phyloP scores from a whole-genome alignment of 192 early-diverging fungal genomes.

The Coemansia sp. region DNA sequence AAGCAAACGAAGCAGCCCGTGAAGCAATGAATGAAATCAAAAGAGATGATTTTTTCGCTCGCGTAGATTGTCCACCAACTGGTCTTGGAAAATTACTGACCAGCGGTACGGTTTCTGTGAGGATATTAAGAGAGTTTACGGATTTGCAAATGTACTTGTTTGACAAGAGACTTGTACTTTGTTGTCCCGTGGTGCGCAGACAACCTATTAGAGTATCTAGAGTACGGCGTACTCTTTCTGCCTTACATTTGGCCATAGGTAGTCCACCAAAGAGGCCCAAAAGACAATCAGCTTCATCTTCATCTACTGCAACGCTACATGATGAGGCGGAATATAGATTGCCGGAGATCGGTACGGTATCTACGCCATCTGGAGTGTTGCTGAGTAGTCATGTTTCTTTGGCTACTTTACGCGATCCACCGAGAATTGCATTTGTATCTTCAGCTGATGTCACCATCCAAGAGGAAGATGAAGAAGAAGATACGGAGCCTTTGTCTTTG shows the following conservation, averaged over 20 bases:
- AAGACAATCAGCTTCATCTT: conserved; percentile 18
- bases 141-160: conserved; percentile 35
- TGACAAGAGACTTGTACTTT: conserved; percentile 21
- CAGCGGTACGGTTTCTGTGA: conserved; percentile 18
- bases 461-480: background rate
- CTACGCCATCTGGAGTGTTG: conserved; percentile 10
- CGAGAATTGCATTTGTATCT: conserved; percentile 24
- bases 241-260: conserved; percentile 27
- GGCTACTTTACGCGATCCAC: conserved; percentile 32
- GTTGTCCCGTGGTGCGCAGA: conserved; percentile 5
- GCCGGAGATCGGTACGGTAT: conserved; percentile 28
- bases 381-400: conserved; percentile 41
- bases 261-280: conserved; percentile 7
- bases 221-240: conserved; percentile 42
- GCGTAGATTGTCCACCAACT: conserved; percentile 16
- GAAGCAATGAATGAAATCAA: conserved; percentile 31
- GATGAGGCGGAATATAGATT: conserved; percentile 18
- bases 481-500: conserved; percentile 9
- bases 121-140: conserved; percentile 8
- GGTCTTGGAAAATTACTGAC: conserved; percentile 24
- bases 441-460: conserved; percentile 8
- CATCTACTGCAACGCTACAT: conserved; percentile 30
- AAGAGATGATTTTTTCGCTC: conserved; percentile 24
- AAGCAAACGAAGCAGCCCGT: conserved; percentile 43
- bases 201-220: conserved; percentile 8